Evolutionary conservation across 345 rosid species (phyloP).

Genomic region (Populus euphratica): DNA sequence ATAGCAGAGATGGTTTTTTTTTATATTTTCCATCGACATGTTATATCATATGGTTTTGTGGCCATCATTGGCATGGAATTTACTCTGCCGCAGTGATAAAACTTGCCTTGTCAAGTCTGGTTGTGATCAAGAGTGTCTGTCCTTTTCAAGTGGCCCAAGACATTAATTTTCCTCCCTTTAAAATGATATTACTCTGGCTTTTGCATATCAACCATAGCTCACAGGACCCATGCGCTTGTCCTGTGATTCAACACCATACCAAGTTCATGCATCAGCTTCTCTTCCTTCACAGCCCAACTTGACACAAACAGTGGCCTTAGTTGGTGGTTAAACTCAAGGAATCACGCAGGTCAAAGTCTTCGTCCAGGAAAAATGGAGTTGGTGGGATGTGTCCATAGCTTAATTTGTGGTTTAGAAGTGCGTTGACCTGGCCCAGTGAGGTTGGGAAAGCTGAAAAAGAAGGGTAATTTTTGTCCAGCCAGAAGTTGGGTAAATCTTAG

Average conservation of each 20-base stretch:
- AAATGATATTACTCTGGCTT: too few relatives aligned
- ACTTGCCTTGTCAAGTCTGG: neutral
- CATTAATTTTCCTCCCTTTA: neutral
- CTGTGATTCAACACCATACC: too few relatives aligned
- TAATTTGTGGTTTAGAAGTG: too few relatives aligned
- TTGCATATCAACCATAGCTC: neutral
- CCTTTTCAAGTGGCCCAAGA: neutral
- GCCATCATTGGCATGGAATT: neutral
- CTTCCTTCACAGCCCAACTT: neutral
- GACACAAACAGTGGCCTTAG: neutral
- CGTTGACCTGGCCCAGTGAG: neutral
- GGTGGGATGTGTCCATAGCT: neutral
- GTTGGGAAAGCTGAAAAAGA: neutral
- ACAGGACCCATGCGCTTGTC: too few relatives aligned
- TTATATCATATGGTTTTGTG: neutral
- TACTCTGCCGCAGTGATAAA: neutral
- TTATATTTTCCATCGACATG: neutral
- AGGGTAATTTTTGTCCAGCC: neutral
- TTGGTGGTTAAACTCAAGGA: too few relatives aligned
- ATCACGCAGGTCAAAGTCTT: neutral
- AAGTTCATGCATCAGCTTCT: too few relatives aligned
- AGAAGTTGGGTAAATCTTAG: too few relatives aligned
- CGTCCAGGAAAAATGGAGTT: neutral
- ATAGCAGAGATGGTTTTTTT: too few relatives aligned
- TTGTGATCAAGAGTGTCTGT: neutral